A percentile compares a stretch with the other conserved stretches of the same genome.
Evolutionary conservation across 2,329 filamentous ascomycete genomes (phyloP).

Genomic region (Colletotrichum sp.): DNA sequence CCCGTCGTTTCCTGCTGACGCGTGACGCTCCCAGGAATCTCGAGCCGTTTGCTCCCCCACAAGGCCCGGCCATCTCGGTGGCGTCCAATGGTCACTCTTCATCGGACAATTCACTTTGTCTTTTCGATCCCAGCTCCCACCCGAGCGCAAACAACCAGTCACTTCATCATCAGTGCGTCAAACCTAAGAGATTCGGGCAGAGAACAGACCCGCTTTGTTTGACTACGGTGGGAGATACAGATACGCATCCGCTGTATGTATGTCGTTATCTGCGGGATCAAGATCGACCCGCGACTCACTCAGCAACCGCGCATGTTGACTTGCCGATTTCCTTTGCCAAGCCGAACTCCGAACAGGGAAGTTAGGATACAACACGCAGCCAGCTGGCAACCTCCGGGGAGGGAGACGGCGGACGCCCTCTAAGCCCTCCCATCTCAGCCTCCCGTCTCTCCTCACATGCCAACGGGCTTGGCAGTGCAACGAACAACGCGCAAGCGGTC

Average conservation of each 20-base stretch:
- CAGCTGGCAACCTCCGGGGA: neutral
- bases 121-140: conserved; percentile 9
- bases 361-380: neutral
- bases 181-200: neutral
- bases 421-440: neutral
- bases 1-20: neutral
- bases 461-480: neutral
- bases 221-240: neutral
- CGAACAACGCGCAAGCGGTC: neutral
- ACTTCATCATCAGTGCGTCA: neutral
- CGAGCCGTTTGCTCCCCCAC: neutral
- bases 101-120: conserved; percentile 10
- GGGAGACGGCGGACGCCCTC: neutral
- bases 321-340: neutral
- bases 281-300: conserved; percentile 3
- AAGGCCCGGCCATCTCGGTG: conserved; percentile 1
- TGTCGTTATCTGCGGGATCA: neutral
- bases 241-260: neutral
- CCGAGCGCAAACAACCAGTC: neutral
- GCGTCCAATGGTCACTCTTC: conserved; percentile 13
- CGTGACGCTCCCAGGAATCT: conserved; percentile 1
- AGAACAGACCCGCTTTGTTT: conserved; percentile 1
- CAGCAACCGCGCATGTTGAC: neutral
- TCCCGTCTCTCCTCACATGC: conserved; percentile 6
- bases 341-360: neutral